Evolutionary conservation across 164 flowering plant species (phyloP).

Genomic region (Liquidambar formosana): DNA sequence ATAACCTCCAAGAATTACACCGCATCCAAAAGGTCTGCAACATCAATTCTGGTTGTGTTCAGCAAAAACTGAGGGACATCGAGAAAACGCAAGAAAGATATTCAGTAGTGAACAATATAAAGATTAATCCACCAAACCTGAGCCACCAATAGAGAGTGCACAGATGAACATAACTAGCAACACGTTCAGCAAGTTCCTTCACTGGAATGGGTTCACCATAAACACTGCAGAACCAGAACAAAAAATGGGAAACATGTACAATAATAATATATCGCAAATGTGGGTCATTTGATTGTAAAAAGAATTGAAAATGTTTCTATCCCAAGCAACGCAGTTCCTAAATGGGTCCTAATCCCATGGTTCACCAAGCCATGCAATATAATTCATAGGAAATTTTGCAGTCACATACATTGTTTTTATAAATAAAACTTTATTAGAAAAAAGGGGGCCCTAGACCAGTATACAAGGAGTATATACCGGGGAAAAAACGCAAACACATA

Average conservation of each 20-base stretch:
- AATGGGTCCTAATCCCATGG: no score
- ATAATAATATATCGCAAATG: background rate
- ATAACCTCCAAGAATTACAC: slow-evolving; percentile 93
- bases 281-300: background rate
- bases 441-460: no score
- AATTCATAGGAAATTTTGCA: no score
- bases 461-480: no score
- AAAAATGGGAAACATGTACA: background rate
- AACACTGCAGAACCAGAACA: slow-evolving; percentile 36
- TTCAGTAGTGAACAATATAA: background rate
- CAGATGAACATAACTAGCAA: slow-evolving; percentile 94
- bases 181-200: slow-evolving; percentile 94
- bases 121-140: slow-evolving; percentile 45
- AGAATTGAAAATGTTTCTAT: no score
- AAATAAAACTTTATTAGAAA: no score
- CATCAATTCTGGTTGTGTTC: background rate
- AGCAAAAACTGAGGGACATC: background rate
- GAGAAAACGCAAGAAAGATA: background rate
- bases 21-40: slow-evolving; percentile 93
- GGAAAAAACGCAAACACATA: no score
- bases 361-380: no score
- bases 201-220: slow-evolving; percentile 93
- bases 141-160: slow-evolving; percentile 99
- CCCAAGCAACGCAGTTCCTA: no score
- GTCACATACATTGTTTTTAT: no score